Evolutionary conservation across 345 rosid species (phyloP), one percentile per base, ranked within the genome.

Genomic region (Ceriops decandra): DNA sequence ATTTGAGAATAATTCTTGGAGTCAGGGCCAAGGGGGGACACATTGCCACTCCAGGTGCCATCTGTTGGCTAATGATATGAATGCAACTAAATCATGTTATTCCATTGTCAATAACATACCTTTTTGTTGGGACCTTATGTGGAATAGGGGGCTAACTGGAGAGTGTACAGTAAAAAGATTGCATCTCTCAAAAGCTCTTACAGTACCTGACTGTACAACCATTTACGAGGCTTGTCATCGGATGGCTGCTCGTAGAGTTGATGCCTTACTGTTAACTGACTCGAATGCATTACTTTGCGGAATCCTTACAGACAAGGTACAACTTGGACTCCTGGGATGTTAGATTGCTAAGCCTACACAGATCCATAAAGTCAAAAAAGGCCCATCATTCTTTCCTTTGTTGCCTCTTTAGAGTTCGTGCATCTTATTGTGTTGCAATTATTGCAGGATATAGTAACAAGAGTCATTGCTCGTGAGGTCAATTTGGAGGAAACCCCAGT

Each of bases 221-320:
- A 74, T 92, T 53, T 79, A 80, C 53, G 98, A 92, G 69, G 99
- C 99, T 76, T 92, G 99, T 74, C 87, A 89, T 60, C 79, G 96
- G 49, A 95, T 95, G 99, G 91, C 91, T 79, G 84, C 99, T 69
- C 95, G 98, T 28, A 78, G 90, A 74, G 87, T 92, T 80, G 99
- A 92, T 85, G 99, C 99, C 42, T 76, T 92, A 61, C 74, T 95
- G 80, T 83, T 95, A 27, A 95, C 99, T 11, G 98, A 95, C 68
- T 82, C 99, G 68, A 89, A 90, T 77, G 95, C 92, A 27, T 82
- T 95, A 73, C 96, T 95, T 62, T 92, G 99, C 77, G 99, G 99
- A 76, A 95, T 95, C 68, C 99, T 95, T 64, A 95, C 99, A 0
- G 99, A 92, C 75, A 95, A 90, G 95, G 99, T 92, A 68, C 58